Percentiles rank a stretch among this genome's conserved stretches.
Evolutionary conservation across 805 yeast species (phyloP).

Genomic region (Zygoascus biomembranicola): DNA sequence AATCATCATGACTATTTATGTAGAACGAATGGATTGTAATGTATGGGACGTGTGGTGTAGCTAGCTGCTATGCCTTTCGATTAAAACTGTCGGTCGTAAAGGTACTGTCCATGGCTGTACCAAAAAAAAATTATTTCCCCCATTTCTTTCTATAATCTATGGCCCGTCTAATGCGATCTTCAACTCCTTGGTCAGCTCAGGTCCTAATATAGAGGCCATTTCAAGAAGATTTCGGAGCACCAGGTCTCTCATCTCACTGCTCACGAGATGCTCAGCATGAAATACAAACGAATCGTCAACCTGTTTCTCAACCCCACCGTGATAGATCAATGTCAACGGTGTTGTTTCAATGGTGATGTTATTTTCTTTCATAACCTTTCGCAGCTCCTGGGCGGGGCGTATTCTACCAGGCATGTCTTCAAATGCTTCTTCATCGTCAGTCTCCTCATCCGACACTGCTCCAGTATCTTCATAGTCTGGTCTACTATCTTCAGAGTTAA

Average conservation of each 20-base stretch:
- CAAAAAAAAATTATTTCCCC: too few relatives aligned
- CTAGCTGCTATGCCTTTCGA: too few relatives aligned
- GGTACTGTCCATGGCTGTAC: too few relatives aligned
- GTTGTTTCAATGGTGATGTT: background rate
- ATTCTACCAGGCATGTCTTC: conserved; percentile 10
- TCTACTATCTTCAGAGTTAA: background rate
- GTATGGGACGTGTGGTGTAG: background rate
- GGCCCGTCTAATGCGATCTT: background rate
- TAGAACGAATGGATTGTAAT: background rate
- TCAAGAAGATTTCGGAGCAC: background rate
- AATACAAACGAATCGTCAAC: background rate
- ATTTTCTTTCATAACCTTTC: background rate
- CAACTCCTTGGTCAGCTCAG: background rate
- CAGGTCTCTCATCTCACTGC: background rate
- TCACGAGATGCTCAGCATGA: background rate
- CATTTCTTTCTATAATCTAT: background rate
- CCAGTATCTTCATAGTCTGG: background rate
- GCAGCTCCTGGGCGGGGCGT: background rate
- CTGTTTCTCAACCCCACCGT: background rate
- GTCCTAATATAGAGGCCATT: background rate
- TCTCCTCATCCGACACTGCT: background rate
- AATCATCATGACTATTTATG: background rate
- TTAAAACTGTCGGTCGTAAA: too few relatives aligned
- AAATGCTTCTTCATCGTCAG: background rate
- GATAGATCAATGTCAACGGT: background rate